phyloP scores from a whole-genome alignment of 139 green algal species.

The Micractinium conductrix region DNA sequence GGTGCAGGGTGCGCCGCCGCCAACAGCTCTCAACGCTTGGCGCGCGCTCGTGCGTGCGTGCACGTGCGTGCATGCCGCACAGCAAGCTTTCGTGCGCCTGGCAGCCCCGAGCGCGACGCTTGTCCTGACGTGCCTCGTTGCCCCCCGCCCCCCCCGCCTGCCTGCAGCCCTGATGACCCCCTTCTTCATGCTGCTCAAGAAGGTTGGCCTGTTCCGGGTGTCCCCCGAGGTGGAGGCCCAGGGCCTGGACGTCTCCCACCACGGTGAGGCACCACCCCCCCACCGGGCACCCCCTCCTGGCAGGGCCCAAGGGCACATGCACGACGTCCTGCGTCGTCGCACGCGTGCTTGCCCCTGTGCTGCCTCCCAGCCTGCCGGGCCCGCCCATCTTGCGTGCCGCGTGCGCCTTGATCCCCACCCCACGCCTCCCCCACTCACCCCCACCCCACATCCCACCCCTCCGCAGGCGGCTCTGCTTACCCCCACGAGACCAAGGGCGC shows the following conservation, averaged over 20 bases:
- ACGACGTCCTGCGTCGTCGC: no score
- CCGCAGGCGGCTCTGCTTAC: constrained; percentile 47
- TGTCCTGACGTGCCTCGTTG: no score
- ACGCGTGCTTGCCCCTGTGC: not conserved
- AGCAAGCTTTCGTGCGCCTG: no score
- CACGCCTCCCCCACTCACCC: not conserved
- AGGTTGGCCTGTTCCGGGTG: constrained; percentile 69
- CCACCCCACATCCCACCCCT: no score
- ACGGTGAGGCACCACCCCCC: no score
- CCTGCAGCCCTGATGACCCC: constrained; percentile 54
- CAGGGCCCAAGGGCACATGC: no score
- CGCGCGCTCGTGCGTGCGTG: no score
- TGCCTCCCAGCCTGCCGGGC: not conserved
- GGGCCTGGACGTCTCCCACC: constrained; percentile 75
- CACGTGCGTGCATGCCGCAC: no score
- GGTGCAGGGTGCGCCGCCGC: no score
- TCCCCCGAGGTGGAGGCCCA: constrained; percentile 66
- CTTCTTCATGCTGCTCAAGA: constrained; percentile 82
- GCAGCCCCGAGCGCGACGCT: no score
- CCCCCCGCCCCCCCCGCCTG: not conserved
- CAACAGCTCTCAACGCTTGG: no score
- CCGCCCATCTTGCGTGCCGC: not conserved
- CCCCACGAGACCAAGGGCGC: constrained; percentile 31
- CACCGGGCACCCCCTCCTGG: no score
- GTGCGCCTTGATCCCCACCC: not conserved